phyloP scores from a whole-genome alignment of 805 yeast genomes.

The Saturnispora dispora region DNA sequence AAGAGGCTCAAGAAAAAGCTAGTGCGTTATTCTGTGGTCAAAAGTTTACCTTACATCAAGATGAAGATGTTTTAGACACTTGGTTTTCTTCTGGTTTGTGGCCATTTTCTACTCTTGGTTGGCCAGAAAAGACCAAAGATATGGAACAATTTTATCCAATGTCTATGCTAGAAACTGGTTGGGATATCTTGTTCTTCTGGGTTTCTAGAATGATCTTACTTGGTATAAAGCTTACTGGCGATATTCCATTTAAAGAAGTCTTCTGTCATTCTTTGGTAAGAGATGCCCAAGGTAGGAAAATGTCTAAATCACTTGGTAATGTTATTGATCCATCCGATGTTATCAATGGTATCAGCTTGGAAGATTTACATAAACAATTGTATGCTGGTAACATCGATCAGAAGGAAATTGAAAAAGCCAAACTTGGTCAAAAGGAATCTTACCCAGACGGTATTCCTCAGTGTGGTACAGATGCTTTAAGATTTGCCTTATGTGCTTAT shows the following conservation, averaged over 20 bases:
- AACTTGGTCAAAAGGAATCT: slow-evolving; percentile 75
- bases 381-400: slow-evolving; percentile 79
- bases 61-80: slow-evolving; percentile 96
- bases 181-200: slow-evolving; percentile 99
- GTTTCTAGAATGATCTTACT: slow-evolving; percentile 92
- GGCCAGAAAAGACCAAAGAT: slow-evolving; percentile 79
- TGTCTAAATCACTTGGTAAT: slow-evolving; percentile 97
- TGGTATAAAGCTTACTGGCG: slow-evolving; percentile 83
- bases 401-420: slow-evolving; percentile 78
- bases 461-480: slow-evolving; percentile 98
- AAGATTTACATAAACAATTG: slow-evolving; percentile 71
- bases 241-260: slow-evolving; percentile 89
- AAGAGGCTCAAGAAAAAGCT: slow-evolving; percentile 84
- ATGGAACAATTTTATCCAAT: slow-evolving; percentile 76
- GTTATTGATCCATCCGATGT: slow-evolving; percentile 96
- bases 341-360: slow-evolving; percentile 75
- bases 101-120: slow-evolving; percentile 95
- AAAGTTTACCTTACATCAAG: slow-evolving; percentile 77
- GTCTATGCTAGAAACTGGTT: slow-evolving; percentile 94
- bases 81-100: slow-evolving; percentile 98
- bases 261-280: slow-evolving; percentile 98
- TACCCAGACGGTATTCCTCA: slow-evolving; percentile 98
- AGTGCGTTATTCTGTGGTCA: slow-evolving; percentile 56
- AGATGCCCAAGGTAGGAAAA: slow-evolving; percentile 98
- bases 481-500: slow-evolving; percentile 97